Conservation (phyloP, 192 early-diverging fungal species). For the Coemansia umbellata region DNA sequence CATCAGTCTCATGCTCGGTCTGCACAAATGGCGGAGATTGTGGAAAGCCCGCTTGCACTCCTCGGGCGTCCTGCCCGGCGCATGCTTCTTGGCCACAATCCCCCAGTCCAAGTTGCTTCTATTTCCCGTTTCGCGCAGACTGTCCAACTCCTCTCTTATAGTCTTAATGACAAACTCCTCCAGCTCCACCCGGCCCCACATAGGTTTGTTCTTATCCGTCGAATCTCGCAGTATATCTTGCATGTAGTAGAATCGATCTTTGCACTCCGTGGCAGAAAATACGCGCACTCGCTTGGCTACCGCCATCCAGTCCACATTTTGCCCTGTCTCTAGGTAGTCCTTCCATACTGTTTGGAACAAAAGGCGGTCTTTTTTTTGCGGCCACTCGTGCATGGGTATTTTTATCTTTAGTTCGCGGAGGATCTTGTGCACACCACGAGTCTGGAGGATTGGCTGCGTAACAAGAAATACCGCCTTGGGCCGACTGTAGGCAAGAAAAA, state of each 20-base stretch:
- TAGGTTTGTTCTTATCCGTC: background rate
- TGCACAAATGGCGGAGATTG: constrained; percentile 8
- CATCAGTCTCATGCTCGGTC: background rate
- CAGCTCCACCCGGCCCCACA: constrained; percentile 8
- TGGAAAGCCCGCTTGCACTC: constrained; percentile 20
- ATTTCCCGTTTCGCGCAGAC: background rate
- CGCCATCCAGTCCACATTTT: background rate
- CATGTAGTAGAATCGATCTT: background rate
- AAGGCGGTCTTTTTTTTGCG: constrained; percentile 1
- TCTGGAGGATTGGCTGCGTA: too few relatives aligned
- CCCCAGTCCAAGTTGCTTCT: constrained; percentile 5
- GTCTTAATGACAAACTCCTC: constrained; percentile 2
- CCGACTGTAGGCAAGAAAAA: too few relatives aligned
- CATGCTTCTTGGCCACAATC: background rate
- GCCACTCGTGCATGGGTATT: too few relatives aligned
- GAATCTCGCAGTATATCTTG: constrained; percentile 3
- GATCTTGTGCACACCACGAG: too few relatives aligned
- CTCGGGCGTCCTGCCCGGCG: background rate
- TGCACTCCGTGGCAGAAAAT: constrained; percentile 2
- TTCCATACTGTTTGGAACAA: background rate
- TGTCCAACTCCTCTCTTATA: background rate
- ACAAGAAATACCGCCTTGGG: too few relatives aligned
- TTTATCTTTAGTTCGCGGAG: too few relatives aligned
- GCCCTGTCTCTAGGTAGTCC: background rate
- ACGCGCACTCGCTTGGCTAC: background rate